Evolutionary conservation across 1,284 basidiomycete genomes (phyloP).

Genomic region (Boletus hoseneyae): DNA sequence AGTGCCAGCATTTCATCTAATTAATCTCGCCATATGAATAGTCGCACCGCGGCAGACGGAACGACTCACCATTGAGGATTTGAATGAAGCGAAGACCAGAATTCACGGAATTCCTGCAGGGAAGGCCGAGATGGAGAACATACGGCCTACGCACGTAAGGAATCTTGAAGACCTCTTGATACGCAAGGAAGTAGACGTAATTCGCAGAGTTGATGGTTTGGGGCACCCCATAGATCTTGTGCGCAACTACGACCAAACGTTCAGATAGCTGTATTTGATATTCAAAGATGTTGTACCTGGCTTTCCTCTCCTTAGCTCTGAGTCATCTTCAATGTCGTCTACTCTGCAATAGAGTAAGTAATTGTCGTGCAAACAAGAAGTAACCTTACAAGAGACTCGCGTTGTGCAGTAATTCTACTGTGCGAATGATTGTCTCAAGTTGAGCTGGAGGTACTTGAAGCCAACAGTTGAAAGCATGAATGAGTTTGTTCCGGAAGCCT

Average conservation of each 20-base stretch:
- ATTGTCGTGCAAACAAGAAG: background rate
- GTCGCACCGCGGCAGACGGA: background rate
- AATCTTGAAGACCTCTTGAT: slow-evolving; percentile 61
- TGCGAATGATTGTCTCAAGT: slow-evolving; percentile 68
- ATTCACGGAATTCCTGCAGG: background rate
- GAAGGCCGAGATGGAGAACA: slow-evolving; percentile 39
- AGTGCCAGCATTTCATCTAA: slow-evolving; percentile 73
- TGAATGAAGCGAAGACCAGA: slow-evolving; percentile 45
- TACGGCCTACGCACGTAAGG: slow-evolving; percentile 6
- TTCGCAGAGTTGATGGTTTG: slow-evolving; percentile 85
- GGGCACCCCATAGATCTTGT: slow-evolving; percentile 78
- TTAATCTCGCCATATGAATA: background rate
- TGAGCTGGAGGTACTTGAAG: slow-evolving; percentile 75
- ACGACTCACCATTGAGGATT: slow-evolving; percentile 63
- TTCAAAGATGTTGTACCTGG: slow-evolving; percentile 47
- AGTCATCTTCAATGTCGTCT: slow-evolving; percentile 84
- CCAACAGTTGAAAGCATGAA: slow-evolving; percentile 94
- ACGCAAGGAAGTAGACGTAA: slow-evolving; percentile 91
- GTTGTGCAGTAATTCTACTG: slow-evolving; percentile 91
- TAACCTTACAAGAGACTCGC: slow-evolving; percentile 61
- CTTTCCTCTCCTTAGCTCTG: slow-evolving; percentile 68
- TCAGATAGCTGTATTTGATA: background rate
- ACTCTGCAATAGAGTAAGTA: slow-evolving; percentile 44
- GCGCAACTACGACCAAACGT: slow-evolving; percentile 50
- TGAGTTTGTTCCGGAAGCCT: slow-evolving; percentile 85